Evolutionary conservation across 768 basidiomycete species (phyloP), one percentile per base, ranked within the genome.

Genomic region (Leucogyrophana mollusca): DNA sequence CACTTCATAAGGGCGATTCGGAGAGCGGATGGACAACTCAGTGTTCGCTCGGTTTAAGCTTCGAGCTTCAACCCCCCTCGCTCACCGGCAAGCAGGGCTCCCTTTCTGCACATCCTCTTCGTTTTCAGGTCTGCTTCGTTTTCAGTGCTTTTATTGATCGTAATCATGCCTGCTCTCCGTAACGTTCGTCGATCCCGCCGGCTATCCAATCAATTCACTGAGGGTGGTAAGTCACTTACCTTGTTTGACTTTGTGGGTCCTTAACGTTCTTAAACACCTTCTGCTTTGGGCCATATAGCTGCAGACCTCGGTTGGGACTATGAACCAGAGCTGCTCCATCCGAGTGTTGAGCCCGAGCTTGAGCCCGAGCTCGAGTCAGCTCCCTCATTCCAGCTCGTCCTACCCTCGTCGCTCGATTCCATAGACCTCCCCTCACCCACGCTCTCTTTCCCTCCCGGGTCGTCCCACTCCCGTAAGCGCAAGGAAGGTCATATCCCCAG

Each of bases 401-500:
- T 56, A 2, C 56, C 57, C 1, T 56, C 58, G 5, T 54, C 62
- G 3, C 52, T 57, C 1, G 3, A 38, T 1, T 61, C 55, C 2
- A 18, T 55, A 40, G 40, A 30, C 16, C 21, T n/a, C 4, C 21
- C 38, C 38, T 43, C 55, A 6, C 9, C 53, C 27, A 50, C 45
- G 41, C 54, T 61, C 37, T 52, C 58, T 3, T 58, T 60, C 41
- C 22, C 53, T 2, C 60, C 60, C 17, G 66, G 67, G 23, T 61
- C 69, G n/a, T 69, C 74, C 7, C 74, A 75, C 45, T 62, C 61
- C 0, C 69, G 71, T 46, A 71, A 66, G 52, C 66, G 64, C 57
- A 65, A 61, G 57, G 65, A 58, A 9, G 72, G 71, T 27, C 82
- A 82, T 59, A 78, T 91, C 30, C 82, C 82, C 24, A 82, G 90